Percentiles rank a stretch among this genome's conserved stretches.
Evolutionary conservation across 352 stramenopile genomes (phyloP).

Genomic region (Globisporangium recalcitrans): DNA sequence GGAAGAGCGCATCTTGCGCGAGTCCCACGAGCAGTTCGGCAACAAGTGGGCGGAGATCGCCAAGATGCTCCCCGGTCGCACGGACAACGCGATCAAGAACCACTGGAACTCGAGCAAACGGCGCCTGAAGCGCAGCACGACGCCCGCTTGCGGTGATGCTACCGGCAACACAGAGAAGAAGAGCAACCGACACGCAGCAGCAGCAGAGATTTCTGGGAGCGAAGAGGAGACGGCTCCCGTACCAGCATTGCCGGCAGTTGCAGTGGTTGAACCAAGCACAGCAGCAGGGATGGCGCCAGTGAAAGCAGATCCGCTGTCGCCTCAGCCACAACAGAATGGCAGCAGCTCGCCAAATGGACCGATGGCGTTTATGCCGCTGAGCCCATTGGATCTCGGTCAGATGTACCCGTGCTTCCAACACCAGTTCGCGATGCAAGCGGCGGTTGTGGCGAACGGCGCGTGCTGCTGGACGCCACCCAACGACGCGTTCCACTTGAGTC

Average conservation of each 20-base stretch:
- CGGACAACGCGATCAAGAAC: slow-evolving; percentile 92
- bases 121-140: slow-evolving; percentile 48
- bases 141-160: slow-evolving; percentile 2
- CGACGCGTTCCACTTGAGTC: slow-evolving; percentile 5
- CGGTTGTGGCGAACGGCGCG: slow-evolving; percentile 1
- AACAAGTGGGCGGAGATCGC: slow-evolving; percentile 91
- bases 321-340: slow-evolving; percentile 1
- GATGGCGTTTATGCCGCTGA: slow-evolving; percentile 17
- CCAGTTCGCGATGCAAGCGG: slow-evolving; percentile 26
- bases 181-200: slow-evolving; percentile 8
- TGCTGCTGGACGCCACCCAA: slow-evolving; percentile 13
- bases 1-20: slow-evolving; percentile 79
- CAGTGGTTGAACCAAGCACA: background rate
- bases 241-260: background rate
- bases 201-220: background rate
- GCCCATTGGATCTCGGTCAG: slow-evolving; percentile 20
- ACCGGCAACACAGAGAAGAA: slow-evolving; percentile 9
- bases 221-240: slow-evolving; percentile 1
- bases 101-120: slow-evolving; percentile 89
- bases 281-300: background rate
- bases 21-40: slow-evolving; percentile 72
- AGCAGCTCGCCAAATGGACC: slow-evolving; percentile 9
- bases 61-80: slow-evolving; percentile 82
- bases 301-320: background rate
- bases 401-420: slow-evolving; percentile 23